Evolutionary conservation across 2,329 filamentous ascomycete genomes (phyloP), one percentile per base, ranked within the genome.

Genomic region (Magnaporthiopsis rhizophila): DNA sequence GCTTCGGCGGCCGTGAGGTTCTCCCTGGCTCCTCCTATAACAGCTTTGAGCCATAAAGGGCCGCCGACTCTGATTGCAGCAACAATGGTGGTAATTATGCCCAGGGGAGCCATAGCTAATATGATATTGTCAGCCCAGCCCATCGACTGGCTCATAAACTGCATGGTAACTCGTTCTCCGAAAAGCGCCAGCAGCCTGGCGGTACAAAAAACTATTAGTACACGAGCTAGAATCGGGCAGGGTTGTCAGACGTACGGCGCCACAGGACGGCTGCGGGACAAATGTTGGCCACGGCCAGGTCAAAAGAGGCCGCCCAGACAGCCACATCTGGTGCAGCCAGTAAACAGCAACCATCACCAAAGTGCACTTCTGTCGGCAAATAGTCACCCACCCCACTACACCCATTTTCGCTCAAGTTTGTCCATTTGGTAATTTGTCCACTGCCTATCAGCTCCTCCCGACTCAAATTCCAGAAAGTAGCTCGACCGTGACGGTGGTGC

Each of bases 61-160:
- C 79, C 79, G n/a, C 76, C 76, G 0, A 82, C 76, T 1, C 80
- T 70, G 11, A 82, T 81, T 0, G 78, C 75, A 0, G 75, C 74
- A 0, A 81, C 76, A 0, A 81, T 71, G 0, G 73, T 73, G n/a
- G 58, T 45, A 21, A 61, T 13, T 24, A 64, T 62, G 21, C 59
- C 63, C n/a, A 64, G 58, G 24, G 64, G 60, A 5, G 61, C 63
- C 24, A 56, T 61, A 1, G 64, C 64, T 15, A 65, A 61, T 21
- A 65, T 50, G 36, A 65, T 36, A 21, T 63, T 56, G 38, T 65
- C 64, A 30, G 63, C 38, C 64, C 64, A 65, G 63, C 61, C 61
- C 24, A 63, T 28, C 28, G 61, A 63, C 32, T 65, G 61, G 58
- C 64, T 63, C 4, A 45, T 26, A 30, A 65, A 63, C 61, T 65